These are phyloP conservation scores for Cyberlindnera subsufficiens DNA, from an alignment of 805 yeast species.

Conservation along the genomic window DNA sequence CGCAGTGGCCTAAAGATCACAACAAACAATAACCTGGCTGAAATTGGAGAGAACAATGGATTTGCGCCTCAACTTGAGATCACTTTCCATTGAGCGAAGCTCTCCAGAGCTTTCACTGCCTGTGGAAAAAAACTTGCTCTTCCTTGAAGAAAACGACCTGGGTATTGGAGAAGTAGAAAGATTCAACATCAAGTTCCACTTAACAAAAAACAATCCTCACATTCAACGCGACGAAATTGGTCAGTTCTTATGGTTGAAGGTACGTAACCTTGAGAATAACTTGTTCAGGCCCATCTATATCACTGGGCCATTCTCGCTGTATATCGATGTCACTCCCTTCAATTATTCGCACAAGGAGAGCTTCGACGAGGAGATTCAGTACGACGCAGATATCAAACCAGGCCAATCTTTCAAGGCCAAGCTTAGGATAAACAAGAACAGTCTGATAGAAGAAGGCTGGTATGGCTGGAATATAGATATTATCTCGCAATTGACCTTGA, in stretches of 20 bases:
- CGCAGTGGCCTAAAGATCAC: no score
- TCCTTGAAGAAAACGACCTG: constrained; percentile 7
- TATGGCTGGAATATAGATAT: constrained; percentile 81
- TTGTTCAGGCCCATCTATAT: constrained; percentile 77
- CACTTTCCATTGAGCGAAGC: neutral
- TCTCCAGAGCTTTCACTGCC: neutral
- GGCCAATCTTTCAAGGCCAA: constrained; percentile 60
- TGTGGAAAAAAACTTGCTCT: constrained; percentile 8
- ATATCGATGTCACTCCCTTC: constrained; percentile 70
- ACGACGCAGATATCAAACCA: constrained; percentile 57
- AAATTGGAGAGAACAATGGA: no score
- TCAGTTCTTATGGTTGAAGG: constrained; percentile 37
- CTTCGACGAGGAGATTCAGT: constrained; percentile 36
- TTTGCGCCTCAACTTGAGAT: no score
- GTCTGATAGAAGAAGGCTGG: constrained; percentile 22
- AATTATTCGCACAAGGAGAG: constrained; percentile 51
- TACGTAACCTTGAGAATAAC: constrained; percentile 67
- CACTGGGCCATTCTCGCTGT: constrained; percentile 84
- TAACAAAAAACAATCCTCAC: neutral
- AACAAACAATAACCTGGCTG: no score
- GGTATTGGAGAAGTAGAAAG: constrained; percentile 19
- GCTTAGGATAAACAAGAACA: constrained; percentile 43
- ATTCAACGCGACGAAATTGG: constrained; percentile 11
- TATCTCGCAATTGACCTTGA: constrained; percentile 72
- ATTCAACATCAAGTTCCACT: constrained; percentile 5